These are phyloP conservation scores for Xanthoconium stramineum DNA, from an alignment of 768 basidiomycete species.

Conservation along the genomic window DNA sequence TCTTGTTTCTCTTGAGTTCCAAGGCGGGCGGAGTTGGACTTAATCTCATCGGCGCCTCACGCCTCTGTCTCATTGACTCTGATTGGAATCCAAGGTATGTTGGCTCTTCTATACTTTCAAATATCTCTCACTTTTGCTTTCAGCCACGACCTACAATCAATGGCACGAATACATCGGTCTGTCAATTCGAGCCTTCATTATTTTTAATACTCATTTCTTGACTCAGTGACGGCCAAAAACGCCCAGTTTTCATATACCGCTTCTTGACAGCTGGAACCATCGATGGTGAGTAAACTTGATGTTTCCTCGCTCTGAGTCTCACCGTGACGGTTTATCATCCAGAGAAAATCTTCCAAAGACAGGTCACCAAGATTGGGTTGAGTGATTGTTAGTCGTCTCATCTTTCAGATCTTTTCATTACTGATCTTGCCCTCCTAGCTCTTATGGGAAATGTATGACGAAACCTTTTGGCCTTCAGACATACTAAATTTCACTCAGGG, in stretches of 20 bases:
- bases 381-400: constrained; percentile 65
- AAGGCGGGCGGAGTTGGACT: constrained; percentile 96
- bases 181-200: constrained; percentile 6
- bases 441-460: constrained; percentile 63
- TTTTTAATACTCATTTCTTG: constrained; percentile 8
- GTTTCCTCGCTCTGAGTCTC: neutral
- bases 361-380: constrained; percentile 90
- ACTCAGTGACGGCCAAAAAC: constrained; percentile 87
- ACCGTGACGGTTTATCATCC: neutral
- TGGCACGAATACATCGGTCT: constrained; percentile 94
- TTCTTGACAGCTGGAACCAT: constrained; percentile 86
- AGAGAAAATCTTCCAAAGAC: constrained; percentile 93
- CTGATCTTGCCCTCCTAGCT: constrained; percentile 39
- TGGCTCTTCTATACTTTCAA: neutral
- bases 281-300: constrained; percentile 54
- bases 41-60: constrained; percentile 88
- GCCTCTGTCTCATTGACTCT: constrained; percentile 82
- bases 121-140: neutral
- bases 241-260: constrained; percentile 86
- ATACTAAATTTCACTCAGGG: constrained; percentile 30
- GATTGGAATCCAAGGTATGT: constrained; percentile 90
- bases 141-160: constrained; percentile 91
- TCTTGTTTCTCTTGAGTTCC: constrained; percentile 88
- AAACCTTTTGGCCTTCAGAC: neutral
- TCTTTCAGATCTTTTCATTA: neutral